Evolutionary conservation across 2,329 filamentous ascomycete species (phyloP).

Genomic region (Nectriaceae sp.): DNA sequence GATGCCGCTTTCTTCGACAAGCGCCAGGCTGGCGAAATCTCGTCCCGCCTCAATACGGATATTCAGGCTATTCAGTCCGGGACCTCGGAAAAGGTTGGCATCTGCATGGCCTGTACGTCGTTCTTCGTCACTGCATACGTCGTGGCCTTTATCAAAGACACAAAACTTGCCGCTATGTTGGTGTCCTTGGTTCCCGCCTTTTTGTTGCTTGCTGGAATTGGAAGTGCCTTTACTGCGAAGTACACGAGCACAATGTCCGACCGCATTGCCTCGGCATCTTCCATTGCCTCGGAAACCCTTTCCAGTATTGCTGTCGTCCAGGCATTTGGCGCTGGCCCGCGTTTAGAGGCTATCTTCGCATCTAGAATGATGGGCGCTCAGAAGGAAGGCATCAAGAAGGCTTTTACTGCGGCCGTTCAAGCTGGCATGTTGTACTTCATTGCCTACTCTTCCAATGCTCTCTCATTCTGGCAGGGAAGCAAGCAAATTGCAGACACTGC

Average conservation of each 20-base stretch:
- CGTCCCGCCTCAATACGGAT: slow-evolving; percentile 64
- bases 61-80: slow-evolving; percentile 68
- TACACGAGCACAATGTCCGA: slow-evolving; percentile 53
- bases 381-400: slow-evolving; percentile 58
- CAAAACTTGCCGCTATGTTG: slow-evolving; percentile 64
- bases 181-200: slow-evolving; percentile 64
- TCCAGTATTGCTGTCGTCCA: slow-evolving; percentile 63
- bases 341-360: slow-evolving; percentile 62
- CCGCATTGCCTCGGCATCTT: slow-evolving; percentile 58
- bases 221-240: slow-evolving; percentile 55
- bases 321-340: slow-evolving; percentile 60
- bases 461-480: slow-evolving; percentile 70
- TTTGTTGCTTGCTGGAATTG: slow-evolving; percentile 58
- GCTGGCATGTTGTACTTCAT: slow-evolving; percentile 67
- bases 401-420: slow-evolving; percentile 56
- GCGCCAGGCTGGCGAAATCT: slow-evolving; percentile 62
- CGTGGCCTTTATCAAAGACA: slow-evolving; percentile 66
- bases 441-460: slow-evolving; percentile 65
- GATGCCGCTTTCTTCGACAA: slow-evolving; percentile 66
- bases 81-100: slow-evolving; percentile 71
- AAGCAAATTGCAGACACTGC: slow-evolving; percentile 46
- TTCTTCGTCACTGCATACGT: slow-evolving; percentile 70
- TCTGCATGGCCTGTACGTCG: slow-evolving; percentile 60
- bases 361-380: slow-evolving; percentile 51
- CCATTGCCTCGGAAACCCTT: slow-evolving; percentile 63